Conservation (phyloP, 495 filamentous ascomycete genomes). For the Darksidea phi region DNA sequence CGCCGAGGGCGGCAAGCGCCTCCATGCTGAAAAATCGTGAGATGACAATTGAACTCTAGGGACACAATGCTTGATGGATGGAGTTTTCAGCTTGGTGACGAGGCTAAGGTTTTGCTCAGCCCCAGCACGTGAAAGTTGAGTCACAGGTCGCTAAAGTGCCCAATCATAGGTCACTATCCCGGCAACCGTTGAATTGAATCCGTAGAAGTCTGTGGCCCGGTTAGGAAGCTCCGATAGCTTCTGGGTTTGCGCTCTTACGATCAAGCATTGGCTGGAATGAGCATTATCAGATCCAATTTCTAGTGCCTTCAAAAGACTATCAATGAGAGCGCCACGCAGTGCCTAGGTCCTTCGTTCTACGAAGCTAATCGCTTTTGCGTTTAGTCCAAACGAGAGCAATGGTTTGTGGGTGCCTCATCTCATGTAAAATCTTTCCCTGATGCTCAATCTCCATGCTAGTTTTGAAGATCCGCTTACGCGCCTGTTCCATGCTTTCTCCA, state of each 20-base stretch:
- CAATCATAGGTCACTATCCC: neutral
- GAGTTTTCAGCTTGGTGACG: neutral
- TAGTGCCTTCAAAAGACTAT: too few species aligned
- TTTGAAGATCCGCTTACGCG: conserved; percentile 15
- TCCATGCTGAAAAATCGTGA: conserved; percentile 2
- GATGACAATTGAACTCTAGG: neutral
- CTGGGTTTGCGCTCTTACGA: too few species aligned
- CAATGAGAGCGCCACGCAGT: too few species aligned
- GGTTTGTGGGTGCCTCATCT: too few species aligned
- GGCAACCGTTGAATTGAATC: too few species aligned
- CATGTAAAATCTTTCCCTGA: conserved; percentile 23
- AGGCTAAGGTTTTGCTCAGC: neutral
- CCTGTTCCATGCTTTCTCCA: conserved; percentile 21
- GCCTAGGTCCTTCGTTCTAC: too few species aligned
- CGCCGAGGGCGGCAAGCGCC: neutral
- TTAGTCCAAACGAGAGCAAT: too few species aligned
- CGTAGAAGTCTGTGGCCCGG: too few species aligned
- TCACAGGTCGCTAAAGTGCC: neutral
- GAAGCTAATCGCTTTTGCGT: too few species aligned
- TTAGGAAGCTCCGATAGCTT: too few species aligned
- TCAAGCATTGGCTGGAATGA: too few species aligned
- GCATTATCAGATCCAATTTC: too few species aligned
- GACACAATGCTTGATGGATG: neutral
- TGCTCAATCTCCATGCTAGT: conserved; percentile 15
- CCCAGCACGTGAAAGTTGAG: neutral